phyloP scores from a whole-genome alignment of 2,329 filamentous ascomycete species.

The Aspergillus eucalypticola region DNA sequence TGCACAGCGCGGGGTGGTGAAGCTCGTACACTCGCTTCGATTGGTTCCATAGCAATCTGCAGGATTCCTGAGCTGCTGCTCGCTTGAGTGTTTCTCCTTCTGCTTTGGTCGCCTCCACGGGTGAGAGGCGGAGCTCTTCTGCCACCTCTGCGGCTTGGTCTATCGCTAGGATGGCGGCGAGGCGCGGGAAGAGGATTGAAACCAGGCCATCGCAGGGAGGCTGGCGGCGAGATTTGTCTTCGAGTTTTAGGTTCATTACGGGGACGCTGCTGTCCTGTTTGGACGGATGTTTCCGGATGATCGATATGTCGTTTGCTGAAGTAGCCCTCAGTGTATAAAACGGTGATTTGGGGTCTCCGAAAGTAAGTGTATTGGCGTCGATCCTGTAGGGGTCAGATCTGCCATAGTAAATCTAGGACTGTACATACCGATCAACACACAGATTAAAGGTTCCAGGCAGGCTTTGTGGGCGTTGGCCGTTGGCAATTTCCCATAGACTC shows the following conservation, averaged over 20 bases:
- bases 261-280: conserved; percentile 43
- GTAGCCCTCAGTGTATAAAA: conserved; percentile 50
- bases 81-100: conserved; percentile 47
- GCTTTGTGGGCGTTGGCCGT: conserved; percentile 42
- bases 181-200: conserved; percentile 49
- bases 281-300: conserved; percentile 45
- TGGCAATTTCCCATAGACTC: conserved; percentile 48
- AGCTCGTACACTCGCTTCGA: conserved; percentile 46
- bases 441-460: conserved; percentile 41
- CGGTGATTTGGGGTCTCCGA: conserved; percentile 43
- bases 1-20: conserved; percentile 46
- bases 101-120: conserved; percentile 43
- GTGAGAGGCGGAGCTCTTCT: conserved; percentile 41
- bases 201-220: conserved; percentile 47
- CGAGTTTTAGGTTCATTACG: conserved; percentile 46
- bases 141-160: conserved; percentile 47
- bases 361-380: conserved; percentile 44
- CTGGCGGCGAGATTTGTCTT: conserved; percentile 39
- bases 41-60: conserved; percentile 47
- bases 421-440: conserved; percentile 42
- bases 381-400: conserved; percentile 32
- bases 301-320: conserved; percentile 44
- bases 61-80: conserved; percentile 49
- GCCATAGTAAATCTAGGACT: not conserved
- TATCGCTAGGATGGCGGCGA: conserved; percentile 52